Evolutionary conservation across 2,329 filamentous ascomycete genomes (phyloP), one percentile per base, ranked within the genome.

Genomic region (Colletotrichum melonis): DNA sequence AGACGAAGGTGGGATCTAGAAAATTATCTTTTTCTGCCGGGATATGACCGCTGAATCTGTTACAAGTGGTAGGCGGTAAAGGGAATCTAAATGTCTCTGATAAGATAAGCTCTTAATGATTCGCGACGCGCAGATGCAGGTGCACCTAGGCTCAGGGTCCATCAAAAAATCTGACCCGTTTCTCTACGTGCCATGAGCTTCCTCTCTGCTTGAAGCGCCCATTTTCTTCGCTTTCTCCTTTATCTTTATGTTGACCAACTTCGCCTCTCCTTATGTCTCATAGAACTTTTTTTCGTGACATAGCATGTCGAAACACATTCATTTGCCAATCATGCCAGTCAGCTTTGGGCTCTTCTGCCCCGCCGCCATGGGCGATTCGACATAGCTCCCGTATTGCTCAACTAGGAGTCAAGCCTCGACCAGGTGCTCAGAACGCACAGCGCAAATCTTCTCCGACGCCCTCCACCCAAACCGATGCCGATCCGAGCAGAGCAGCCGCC

Each of bases 11-110:
- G 62, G 63, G 68, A 69, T 74, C 38, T 60, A 63, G 72, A 80
- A 83, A 82, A 82, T 77, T 79, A 80, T 80, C 77, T 81, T 67
- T 67, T 83, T 83, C 81, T 84, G 82, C 81, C 82, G 19, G 16
- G 19, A 62, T 16, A 57, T 77, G 76, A 75, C 74, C 57, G 46
- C 60, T 26, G 22, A 1, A 2, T 1, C 12, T 11, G 9, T 55
- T 59, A 0, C 30, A 76, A 63, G 1, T 0, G 63, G 82, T 67
- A 84, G 78, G 81, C 82, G 82, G 82, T 84, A 73, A 69, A 19
- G 24, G 9, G 5, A 0, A 52, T n/a, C 32, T 35, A 38, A 26
- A 38, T 38, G 49, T 5, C 12, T 5, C 9, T 42, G 74, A 75
- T 75, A 69, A 75, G 74, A 75, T 75, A 75, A 73, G 60, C n/a